Base-by-base conservation (phyloP, 306 rosid species). In the Bauhinia variegata region DNA sequence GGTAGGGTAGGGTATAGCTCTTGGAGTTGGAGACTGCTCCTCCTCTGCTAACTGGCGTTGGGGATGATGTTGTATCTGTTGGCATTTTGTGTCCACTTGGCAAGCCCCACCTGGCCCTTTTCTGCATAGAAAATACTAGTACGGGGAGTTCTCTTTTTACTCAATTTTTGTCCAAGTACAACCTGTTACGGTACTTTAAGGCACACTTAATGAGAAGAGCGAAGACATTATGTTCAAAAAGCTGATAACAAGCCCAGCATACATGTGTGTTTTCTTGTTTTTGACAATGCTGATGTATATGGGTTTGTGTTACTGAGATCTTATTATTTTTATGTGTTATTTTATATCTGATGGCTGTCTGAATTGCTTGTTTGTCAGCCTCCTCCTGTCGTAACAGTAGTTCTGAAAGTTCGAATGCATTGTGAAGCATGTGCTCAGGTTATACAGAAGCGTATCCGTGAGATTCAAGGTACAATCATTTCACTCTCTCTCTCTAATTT, bases 361-460 rank as follows among this genome's bases (percentile, higher is more conserved):
- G 6, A 28, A 60, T 61, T 64, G 36, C 30, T 71, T 81, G 75
- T 56, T 71, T 81, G 75, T 56, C 77, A 88, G 95, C 74, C 90
- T 41, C 92, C 92, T 38, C 77, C 89, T 2, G 86, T 73, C 53
- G 71, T 86, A 41, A 90, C 95, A 55, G 83, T 84, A 11, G 82
- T 82, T 4, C 82, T 95, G 4, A 69, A 80, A 41, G 85, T 90
- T 65, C 80, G 75, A 67, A 95, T 95, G 99, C 95, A 95, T 65
- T 95, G 99, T 58, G 96, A 90, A 59, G 96, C 96, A 30, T 95
- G 97, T 69, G 96, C 96, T 78, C 99, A 82, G 80, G 82, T 1
- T 75, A 65, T 95, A 32, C 93, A 83, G 71, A 95, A 77, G 78
- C 52, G 82, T 60, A 91, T 95, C 63, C 79, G 87, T 12, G 88